These are phyloP conservation scores for Cordyceps fumosorosea DNA, from an alignment of 2,329 filamentous ascomycete species.

Conservation along the genomic window DNA sequence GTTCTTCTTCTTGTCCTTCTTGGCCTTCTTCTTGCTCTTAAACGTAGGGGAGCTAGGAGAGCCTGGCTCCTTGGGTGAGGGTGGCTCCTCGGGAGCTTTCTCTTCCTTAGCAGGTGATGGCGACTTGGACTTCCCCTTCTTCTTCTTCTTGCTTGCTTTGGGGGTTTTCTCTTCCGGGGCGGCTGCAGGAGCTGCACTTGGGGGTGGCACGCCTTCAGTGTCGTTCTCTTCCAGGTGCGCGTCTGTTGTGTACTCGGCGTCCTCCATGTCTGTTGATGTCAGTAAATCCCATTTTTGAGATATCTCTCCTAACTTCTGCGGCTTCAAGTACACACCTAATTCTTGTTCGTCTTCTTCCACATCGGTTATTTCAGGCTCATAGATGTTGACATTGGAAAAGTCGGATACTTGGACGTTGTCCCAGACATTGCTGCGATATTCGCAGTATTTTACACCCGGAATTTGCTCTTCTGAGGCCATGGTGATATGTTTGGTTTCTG, in stretches of 20 bases:
- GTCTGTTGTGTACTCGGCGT: slow-evolving; percentile 12
- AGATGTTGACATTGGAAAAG: slow-evolving; percentile 6
- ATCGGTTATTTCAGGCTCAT: neutral
- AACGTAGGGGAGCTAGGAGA: slow-evolving; percentile 10
- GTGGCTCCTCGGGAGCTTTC: neutral
- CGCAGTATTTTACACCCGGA: neutral
- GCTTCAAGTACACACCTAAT: neutral
- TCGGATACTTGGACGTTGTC: slow-evolving; percentile 6
- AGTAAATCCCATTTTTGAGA: neutral
- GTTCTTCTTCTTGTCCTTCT: slow-evolving; percentile 16
- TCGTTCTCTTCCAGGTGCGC: slow-evolving; percentile 4
- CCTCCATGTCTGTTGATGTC: neutral
- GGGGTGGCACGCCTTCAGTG: slow-evolving; percentile 4
- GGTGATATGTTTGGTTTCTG: neutral
- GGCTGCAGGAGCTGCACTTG: neutral
- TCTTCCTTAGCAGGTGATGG: slow-evolving; percentile 3
- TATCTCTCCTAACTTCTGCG: neutral
- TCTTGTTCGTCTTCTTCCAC: slow-evolving; percentile 4
- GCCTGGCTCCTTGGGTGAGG: neutral
- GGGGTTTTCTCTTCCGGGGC: slow-evolving; percentile 3
- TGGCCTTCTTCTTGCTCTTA: slow-evolving; percentile 20
- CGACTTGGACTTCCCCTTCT: slow-evolving; percentile 14
- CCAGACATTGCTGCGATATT: slow-evolving; percentile 1
- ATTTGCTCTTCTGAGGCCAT: slow-evolving; percentile 12
- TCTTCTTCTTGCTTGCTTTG: slow-evolving; percentile 15